Conservation (phyloP, 2,329 filamentous ascomycete species). For the Beauveria sp. region DNA sequence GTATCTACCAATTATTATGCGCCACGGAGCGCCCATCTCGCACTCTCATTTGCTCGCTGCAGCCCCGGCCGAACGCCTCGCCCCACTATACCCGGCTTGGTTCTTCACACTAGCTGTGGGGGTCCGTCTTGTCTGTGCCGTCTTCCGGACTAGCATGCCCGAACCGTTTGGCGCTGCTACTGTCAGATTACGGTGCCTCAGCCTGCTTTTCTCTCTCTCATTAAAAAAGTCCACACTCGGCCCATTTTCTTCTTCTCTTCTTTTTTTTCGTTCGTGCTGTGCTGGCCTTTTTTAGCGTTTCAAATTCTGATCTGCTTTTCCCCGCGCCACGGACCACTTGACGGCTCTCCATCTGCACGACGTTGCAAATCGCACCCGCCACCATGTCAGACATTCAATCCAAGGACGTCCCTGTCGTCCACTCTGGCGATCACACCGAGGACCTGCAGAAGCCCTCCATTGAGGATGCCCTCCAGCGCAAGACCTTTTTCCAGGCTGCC, state of each 20-base stretch:
- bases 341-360: neutral
- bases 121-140: neutral
- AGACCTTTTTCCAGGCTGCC: constrained; percentile 10
- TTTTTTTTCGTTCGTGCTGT: too few species aligned
- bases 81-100: neutral
- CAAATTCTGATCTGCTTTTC: too few species aligned
- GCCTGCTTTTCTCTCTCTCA: too few species aligned
- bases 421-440: neutral
- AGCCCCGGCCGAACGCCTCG: constrained; percentile 1
- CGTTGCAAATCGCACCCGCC: neutral
- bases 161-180: neutral
- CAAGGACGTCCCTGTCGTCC: neutral
- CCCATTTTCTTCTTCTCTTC: neutral
- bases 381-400: constrained; percentile 8
- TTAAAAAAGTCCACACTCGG: neutral
- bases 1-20: neutral
- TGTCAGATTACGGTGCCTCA: neutral
- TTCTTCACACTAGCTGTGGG: neutral
- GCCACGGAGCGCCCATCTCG: neutral
- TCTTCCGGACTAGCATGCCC: neutral
- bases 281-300: neutral
- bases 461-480: constrained; percentile 8
- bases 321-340: neutral
- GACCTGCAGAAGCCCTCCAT: neutral
- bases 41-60: neutral